Conservation (phyloP, 108 stramenopile species). For the Nitzschia sp. region DNA sequence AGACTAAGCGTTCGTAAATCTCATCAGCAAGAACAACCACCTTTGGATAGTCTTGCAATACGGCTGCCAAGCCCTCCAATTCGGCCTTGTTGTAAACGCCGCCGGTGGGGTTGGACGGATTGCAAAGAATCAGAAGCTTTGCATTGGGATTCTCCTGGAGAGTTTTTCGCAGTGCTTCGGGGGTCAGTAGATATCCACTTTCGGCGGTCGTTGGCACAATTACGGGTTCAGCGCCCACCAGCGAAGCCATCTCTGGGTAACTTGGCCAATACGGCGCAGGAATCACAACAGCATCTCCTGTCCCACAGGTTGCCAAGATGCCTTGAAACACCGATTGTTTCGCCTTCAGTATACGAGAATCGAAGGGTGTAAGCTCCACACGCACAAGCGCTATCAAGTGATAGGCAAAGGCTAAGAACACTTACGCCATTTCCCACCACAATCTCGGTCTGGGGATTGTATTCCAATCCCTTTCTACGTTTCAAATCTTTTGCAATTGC, state of each 20-base stretch:
- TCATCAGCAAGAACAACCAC: conserved; percentile 92
- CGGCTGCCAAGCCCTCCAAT: conserved; percentile 67
- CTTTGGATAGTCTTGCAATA: conserved; percentile 67
- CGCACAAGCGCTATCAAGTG: background rate
- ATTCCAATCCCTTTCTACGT: conserved; percentile 77
- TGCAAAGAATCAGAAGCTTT: conserved; percentile 93
- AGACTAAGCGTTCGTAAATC: conserved; percentile 96
- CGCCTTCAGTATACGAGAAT: conserved; percentile 33
- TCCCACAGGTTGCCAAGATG: conserved; percentile 81
- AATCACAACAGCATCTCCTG: conserved; percentile 90
- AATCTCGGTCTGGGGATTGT: conserved; percentile 84
- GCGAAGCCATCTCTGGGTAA: conserved; percentile 94
- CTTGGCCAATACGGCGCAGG: conserved; percentile 97
- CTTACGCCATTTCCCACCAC: conserved; percentile 89
- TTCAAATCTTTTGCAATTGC: conserved; percentile 90
- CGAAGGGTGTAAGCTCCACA: no score
- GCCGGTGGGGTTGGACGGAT: conserved; percentile 96
- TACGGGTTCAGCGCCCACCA: conserved; percentile 88
- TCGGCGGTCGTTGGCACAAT: conserved; percentile 82
- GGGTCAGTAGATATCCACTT: conserved; percentile 84
- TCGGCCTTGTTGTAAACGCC: conserved; percentile 73
- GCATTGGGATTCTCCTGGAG: conserved; percentile 64
- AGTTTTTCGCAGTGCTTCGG: conserved; percentile 62
- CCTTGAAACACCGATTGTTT: conserved; percentile 96
- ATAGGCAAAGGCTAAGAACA: no score